phyloP scores from a whole-genome alignment of 2,329 filamentous ascomycete genomes.

The Chrysosporium keratinophilum region DNA sequence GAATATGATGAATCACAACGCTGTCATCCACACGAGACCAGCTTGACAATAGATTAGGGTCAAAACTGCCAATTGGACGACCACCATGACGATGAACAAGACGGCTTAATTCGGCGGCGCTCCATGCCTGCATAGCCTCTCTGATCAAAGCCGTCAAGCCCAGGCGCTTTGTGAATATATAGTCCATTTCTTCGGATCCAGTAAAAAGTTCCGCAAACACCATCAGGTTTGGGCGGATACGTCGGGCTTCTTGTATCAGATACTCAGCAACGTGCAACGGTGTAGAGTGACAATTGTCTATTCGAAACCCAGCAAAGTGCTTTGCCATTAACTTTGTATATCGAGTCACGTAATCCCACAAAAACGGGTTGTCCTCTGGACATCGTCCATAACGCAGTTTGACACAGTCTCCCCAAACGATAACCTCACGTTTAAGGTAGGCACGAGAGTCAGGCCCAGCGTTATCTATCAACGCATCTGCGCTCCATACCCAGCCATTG shows the following conservation, averaged over 20 bases:
- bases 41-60: conserved; percentile 73
- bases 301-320: conserved; percentile 88
- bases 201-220: conserved; percentile 94
- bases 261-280: conserved; percentile 90
- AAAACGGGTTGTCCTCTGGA: conserved; percentile 75
- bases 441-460: conserved; percentile 79
- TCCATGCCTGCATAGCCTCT: conserved; percentile 98
- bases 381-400: conserved; percentile 81
- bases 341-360: conserved; percentile 92
- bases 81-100: conserved; percentile 90
- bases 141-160: conserved; percentile 86
- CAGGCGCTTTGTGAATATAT: conserved; percentile 85
- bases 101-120: conserved; percentile 80
- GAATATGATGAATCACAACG: conserved; percentile 69
- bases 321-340: conserved; percentile 89
- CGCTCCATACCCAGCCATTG: conserved; percentile 98
- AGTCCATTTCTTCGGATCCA: conserved; percentile 91
- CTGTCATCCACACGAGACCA: conserved; percentile 38
- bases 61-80: conserved; percentile 90
- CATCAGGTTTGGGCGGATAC: conserved; percentile 75
- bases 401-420: conserved; percentile 97
- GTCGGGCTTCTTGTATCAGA: conserved; percentile 84
- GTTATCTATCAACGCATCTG: conserved; percentile 87
- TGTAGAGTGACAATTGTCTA: conserved; percentile 97
- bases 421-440: conserved; percentile 93